A percentile compares a stretch with the other conserved stretches of the same genome.
Conservation (phyloP, 2,329 filamentous ascomycete genomes). For the Dendrostoma leiphaemia region DNA sequence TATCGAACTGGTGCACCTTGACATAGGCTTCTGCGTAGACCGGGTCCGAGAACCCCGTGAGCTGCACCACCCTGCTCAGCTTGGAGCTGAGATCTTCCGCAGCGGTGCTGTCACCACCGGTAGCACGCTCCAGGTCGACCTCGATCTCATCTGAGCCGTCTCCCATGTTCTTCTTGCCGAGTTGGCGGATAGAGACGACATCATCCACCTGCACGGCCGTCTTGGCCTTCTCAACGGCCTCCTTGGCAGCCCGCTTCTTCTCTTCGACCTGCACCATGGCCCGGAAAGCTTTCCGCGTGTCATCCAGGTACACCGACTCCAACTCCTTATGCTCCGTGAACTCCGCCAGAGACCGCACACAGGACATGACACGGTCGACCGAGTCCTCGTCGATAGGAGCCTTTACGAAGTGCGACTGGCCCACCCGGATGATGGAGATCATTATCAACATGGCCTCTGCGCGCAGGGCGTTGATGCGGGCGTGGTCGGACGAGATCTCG, state of each 20-base stretch:
- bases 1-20: slow-evolving; percentile 98
- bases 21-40: slow-evolving; percentile 99
- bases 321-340: slow-evolving; percentile 88
- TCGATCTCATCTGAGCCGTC: slow-evolving; percentile 86
- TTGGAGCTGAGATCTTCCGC: slow-evolving; percentile 90
- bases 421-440: slow-evolving; percentile 97
- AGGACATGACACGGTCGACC: slow-evolving; percentile 97
- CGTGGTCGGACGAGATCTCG: slow-evolving; percentile 82
- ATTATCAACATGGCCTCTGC: slow-evolving; percentile 99
- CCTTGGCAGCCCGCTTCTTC: slow-evolving; percentile 95
- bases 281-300: slow-evolving; percentile 92
- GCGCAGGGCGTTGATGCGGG: slow-evolving; percentile 87
- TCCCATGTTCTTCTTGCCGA: slow-evolving; percentile 83
- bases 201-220: slow-evolving; percentile 94
- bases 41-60: slow-evolving; percentile 96
- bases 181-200: slow-evolving; percentile 85
- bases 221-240: slow-evolving; percentile 89
- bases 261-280: slow-evolving; percentile 97
- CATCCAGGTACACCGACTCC: slow-evolving; percentile 88
- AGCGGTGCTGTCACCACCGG: slow-evolving; percentile 75
- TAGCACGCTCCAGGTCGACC: slow-evolving; percentile 88
- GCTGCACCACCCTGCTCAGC: slow-evolving; percentile 90
- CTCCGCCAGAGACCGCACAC: slow-evolving; percentile 86
- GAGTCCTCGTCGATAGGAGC: slow-evolving; percentile 97
- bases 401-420: slow-evolving; percentile 98